Conservation (phyloP, 352 stramenopile genomes). For the Globisporangium irregulare region DNA sequence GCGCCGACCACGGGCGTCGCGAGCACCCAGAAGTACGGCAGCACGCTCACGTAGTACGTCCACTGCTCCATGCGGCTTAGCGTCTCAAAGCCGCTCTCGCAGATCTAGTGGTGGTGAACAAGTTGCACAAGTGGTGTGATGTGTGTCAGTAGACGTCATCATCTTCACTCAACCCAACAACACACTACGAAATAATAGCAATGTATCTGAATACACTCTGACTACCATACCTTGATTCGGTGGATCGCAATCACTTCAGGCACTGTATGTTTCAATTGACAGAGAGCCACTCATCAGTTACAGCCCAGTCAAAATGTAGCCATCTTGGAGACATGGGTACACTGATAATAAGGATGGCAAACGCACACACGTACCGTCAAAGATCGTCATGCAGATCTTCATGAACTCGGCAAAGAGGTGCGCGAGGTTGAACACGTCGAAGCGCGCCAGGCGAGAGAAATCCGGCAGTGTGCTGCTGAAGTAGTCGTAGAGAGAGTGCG, state of each 20-base stretch:
- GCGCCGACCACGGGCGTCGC: slow-evolving; percentile 74
- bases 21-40: slow-evolving; percentile 88
- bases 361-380: slow-evolving; percentile 50
- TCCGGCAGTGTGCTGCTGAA: slow-evolving; percentile 76
- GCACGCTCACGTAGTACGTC: slow-evolving; percentile 81
- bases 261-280: slow-evolving; percentile 30
- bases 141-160: neutral
- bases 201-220: neutral
- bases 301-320: slow-evolving; percentile 4
- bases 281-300: slow-evolving; percentile 8
- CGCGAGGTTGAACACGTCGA: slow-evolving; percentile 63
- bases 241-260: slow-evolving; percentile 80
- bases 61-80: slow-evolving; percentile 74
- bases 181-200: neutral
- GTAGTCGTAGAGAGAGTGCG: slow-evolving; percentile 74
- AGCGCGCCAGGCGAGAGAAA: slow-evolving; percentile 55
- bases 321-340: slow-evolving; percentile 4
- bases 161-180: neutral
- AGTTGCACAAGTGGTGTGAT: neutral
- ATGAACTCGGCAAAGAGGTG: slow-evolving; percentile 68
- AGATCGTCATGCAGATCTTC: slow-evolving; percentile 79
- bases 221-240: slow-evolving; percentile 51
- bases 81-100: slow-evolving; percentile 45
- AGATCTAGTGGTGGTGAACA: slow-evolving; percentile 42
- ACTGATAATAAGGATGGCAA: neutral